Evolutionary conservation across 1,139 yeast genomes (phyloP).

Genomic region (Diutina ranongensis): DNA sequence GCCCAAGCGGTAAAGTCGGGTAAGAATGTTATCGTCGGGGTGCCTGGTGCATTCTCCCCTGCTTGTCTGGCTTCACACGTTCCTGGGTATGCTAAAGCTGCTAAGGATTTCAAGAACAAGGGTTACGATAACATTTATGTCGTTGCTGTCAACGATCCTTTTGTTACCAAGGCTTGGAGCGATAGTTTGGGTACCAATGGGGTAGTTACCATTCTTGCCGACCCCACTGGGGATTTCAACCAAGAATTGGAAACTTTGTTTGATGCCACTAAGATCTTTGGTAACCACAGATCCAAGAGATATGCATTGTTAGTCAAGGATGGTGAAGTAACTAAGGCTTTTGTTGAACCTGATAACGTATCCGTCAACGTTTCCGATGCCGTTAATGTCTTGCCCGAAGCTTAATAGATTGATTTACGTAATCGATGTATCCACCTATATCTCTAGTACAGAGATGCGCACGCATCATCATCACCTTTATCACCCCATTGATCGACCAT

Average conservation of each 20-base stretch:
- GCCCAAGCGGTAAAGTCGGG: slow-evolving; percentile 42
- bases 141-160: slow-evolving; percentile 76
- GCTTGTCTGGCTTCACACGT: slow-evolving; percentile 72
- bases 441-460: not conserved
- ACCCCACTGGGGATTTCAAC: slow-evolving; percentile 63
- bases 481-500: slow-evolving; percentile 14
- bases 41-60: slow-evolving; percentile 88
- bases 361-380: slow-evolving; percentile 46
- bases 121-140: slow-evolving; percentile 54
- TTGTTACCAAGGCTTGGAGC: slow-evolving; percentile 76
- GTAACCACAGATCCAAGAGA: slow-evolving; percentile 64
- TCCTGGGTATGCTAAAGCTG: slow-evolving; percentile 58
- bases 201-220: slow-evolving; percentile 56
- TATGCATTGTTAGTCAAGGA: slow-evolving; percentile 67
- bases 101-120: slow-evolving; percentile 44
- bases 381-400: slow-evolving; percentile 22
- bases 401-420: slow-evolving; percentile 10
- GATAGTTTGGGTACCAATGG: slow-evolving; percentile 27
- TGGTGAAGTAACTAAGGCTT: slow-evolving; percentile 53
- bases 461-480: not conserved
- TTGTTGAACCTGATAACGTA: slow-evolving; percentile 74
- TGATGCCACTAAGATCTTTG: slow-evolving; percentile 64
- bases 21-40: slow-evolving; percentile 60
- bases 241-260: slow-evolving; percentile 49
- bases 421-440: not conserved